Conservation (phyloP, 495 filamentous ascomycete species). For the Hypoxylon perforatum region DNA sequence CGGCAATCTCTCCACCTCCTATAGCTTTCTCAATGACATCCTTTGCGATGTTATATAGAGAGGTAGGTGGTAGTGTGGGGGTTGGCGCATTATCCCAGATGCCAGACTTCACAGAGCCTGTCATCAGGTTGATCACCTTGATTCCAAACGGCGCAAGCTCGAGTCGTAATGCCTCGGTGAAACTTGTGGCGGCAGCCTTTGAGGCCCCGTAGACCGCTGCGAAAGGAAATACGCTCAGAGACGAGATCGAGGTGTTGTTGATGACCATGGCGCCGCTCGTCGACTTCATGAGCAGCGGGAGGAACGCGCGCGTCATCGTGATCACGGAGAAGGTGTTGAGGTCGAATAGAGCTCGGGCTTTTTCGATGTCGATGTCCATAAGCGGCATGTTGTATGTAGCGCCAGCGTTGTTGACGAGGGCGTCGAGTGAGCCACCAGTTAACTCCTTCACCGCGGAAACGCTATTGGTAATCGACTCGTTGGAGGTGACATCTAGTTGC, state of each 20-base stretch:
- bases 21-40: too few species aligned
- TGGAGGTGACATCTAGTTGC: slow-evolving; percentile 25
- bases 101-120: slow-evolving; percentile 16
- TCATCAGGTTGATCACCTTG: slow-evolving; percentile 44
- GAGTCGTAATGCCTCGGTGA: slow-evolving; percentile 45
- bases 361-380: slow-evolving; percentile 49
- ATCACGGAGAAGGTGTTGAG: slow-evolving; percentile 53
- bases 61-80: too few species aligned
- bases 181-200: slow-evolving; percentile 45
- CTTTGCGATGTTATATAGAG: too few species aligned
- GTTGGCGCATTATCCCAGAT: too few species aligned
- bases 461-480: slow-evolving; percentile 24
- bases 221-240: slow-evolving; percentile 18
- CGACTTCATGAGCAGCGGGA: slow-evolving; percentile 49
- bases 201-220: slow-evolving; percentile 44
- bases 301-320: slow-evolving; percentile 51
- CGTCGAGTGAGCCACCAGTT: slow-evolving; percentile 47
- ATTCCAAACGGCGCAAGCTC: slow-evolving; percentile 50
- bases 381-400: slow-evolving; percentile 44
- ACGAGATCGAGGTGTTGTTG: slow-evolving; percentile 46
- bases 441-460: slow-evolving; percentile 20
- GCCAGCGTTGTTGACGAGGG: slow-evolving; percentile 59
- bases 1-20: too few species aligned
- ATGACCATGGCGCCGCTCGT: slow-evolving; percentile 38
- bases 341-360: slow-evolving; percentile 51